These are phyloP conservation scores for Trichophyton rubrum DNA, from an alignment of 2,329 filamentous ascomycete species.

Conservation along the genomic window DNA sequence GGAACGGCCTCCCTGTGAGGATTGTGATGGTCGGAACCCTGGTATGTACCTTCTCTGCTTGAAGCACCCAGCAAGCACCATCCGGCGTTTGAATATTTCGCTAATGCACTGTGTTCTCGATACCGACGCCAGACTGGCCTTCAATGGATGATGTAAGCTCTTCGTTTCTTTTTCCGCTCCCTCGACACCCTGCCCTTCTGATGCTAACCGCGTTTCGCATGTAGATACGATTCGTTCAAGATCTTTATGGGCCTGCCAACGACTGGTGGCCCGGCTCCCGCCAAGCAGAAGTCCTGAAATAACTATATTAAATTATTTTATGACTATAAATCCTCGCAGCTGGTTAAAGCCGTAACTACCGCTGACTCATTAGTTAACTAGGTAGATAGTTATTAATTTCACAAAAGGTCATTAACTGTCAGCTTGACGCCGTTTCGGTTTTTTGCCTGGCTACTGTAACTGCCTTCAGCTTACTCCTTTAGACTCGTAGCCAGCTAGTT, in stretches of 20 bases:
- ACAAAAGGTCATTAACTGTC: too few relatives aligned
- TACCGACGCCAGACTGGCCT: conserved; percentile 49
- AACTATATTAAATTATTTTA: background rate
- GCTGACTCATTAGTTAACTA: too few relatives aligned
- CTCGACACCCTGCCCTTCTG: background rate
- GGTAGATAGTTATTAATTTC: too few relatives aligned
- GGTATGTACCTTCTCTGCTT: conserved; percentile 19
- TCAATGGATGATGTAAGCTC: conserved; percentile 84
- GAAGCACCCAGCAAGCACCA: background rate
- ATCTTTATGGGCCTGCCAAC: conserved; percentile 80
- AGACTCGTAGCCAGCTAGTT: too few relatives aligned
- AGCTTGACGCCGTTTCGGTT: too few relatives aligned
- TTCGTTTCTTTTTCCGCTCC: too few relatives aligned
- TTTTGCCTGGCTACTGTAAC: too few relatives aligned
- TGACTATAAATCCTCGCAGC: too few relatives aligned
- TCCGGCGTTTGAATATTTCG: conserved; percentile 9
- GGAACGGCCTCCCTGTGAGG: conserved; percentile 75
- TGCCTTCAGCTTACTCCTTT: too few relatives aligned
- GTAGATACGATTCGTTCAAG: conserved; percentile 62
- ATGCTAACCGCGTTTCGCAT: background rate
- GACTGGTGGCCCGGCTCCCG: conserved; percentile 53
- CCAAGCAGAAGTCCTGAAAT: conserved; percentile 28
- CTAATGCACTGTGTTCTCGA: background rate
- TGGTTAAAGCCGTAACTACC: too few relatives aligned
- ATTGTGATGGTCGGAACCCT: conserved; percentile 82